A percentile compares a stretch with the other conserved stretches of the same genome.
phyloP scores from a whole-genome alignment of 2,329 filamentous ascomycete species.

The Ilyonectria mors-panacis region DNA sequence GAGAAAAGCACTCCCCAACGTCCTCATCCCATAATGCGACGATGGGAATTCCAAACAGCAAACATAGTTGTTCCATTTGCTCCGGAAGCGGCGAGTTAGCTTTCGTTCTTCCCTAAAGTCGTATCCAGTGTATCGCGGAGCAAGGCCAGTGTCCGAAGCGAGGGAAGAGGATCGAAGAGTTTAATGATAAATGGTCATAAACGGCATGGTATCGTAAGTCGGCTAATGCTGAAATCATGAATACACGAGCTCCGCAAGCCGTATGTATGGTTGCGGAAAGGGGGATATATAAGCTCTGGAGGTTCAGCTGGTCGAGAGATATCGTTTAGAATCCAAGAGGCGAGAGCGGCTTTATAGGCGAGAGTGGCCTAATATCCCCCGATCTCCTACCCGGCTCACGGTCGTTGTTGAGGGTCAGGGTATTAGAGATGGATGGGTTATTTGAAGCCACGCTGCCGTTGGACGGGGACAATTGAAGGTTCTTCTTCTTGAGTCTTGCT shows the following conservation, averaged over 20 bases:
- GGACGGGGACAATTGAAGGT: slow-evolving; percentile 56
- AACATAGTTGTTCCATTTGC: slow-evolving; percentile 34
- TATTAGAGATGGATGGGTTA: slow-evolving; percentile 61
- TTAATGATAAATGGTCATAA: slow-evolving; percentile 49
- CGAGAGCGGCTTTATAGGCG: slow-evolving; percentile 77
- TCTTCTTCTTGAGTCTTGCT: slow-evolving; percentile 60
- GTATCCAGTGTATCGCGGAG: slow-evolving; percentile 29
- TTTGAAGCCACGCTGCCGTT: slow-evolving; percentile 62
- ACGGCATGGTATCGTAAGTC: slow-evolving; percentile 54
- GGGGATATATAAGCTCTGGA: slow-evolving; percentile 18
- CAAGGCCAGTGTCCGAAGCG: slow-evolving; percentile 35
- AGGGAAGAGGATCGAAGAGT: slow-evolving; percentile 32
- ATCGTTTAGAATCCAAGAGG: slow-evolving; percentile 69
- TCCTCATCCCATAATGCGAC: slow-evolving; percentile 40
- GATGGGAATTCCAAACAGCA: slow-evolving; percentile 46
- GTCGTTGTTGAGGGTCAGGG: slow-evolving; percentile 62
- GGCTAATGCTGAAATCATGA: slow-evolving; percentile 38
- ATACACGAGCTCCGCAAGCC: slow-evolving; percentile 30
- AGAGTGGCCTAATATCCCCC: slow-evolving; percentile 70
- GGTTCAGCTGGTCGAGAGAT: slow-evolving; percentile 26
- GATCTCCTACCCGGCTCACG: slow-evolving; percentile 44
- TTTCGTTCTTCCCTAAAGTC: slow-evolving; percentile 27
- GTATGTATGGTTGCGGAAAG: slow-evolving; percentile 26
- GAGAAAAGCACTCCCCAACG: slow-evolving; percentile 24
- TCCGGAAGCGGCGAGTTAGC: slow-evolving; percentile 26